phyloP scores from a whole-genome alignment of 2,329 filamentous ascomycete species.

The Xylaria sp. region DNA sequence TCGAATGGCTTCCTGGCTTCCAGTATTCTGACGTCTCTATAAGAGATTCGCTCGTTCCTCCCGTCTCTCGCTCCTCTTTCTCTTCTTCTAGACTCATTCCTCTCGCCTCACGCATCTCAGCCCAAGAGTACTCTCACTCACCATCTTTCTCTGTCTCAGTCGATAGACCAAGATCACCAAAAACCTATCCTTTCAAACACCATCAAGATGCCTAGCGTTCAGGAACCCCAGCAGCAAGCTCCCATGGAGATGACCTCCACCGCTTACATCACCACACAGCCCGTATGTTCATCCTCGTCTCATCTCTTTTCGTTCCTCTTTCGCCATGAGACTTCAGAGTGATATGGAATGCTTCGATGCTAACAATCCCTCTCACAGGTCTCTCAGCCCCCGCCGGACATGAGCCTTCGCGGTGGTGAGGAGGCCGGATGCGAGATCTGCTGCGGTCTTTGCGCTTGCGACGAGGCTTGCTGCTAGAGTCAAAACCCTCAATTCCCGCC shows the following conservation, averaged over 20 bases:
- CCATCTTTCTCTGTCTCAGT: no score
- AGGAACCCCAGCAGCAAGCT: slow-evolving; percentile 40
- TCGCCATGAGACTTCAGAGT: background rate
- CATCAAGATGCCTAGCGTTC: slow-evolving; percentile 35
- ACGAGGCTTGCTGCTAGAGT: slow-evolving; percentile 40
- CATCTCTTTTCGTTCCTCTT: background rate
- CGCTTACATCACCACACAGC: slow-evolving; percentile 39
- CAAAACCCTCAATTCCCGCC: background rate
- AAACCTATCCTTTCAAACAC: background rate
- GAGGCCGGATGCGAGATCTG: slow-evolving; percentile 43
- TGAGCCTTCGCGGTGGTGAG: slow-evolving; percentile 41
- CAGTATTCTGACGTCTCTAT: background rate
- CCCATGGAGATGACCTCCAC: slow-evolving; percentile 37
- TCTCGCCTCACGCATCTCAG: background rate
- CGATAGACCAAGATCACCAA: background rate
- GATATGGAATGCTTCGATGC: background rate
- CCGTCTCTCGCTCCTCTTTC: background rate
- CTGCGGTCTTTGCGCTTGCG: slow-evolving; percentile 42
- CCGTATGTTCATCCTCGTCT: slow-evolving; percentile 31
- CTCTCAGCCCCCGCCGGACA: slow-evolving; percentile 39
- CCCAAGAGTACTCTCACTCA: background rate
- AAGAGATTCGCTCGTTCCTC: background rate
- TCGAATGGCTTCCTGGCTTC: background rate
- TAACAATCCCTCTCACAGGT: slow-evolving; percentile 24
- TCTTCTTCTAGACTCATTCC: background rate